These are phyloP conservation scores for Auricularia sp. DNA, from an alignment of 768 basidiomycete genomes.

Conservation along the genomic window DNA sequence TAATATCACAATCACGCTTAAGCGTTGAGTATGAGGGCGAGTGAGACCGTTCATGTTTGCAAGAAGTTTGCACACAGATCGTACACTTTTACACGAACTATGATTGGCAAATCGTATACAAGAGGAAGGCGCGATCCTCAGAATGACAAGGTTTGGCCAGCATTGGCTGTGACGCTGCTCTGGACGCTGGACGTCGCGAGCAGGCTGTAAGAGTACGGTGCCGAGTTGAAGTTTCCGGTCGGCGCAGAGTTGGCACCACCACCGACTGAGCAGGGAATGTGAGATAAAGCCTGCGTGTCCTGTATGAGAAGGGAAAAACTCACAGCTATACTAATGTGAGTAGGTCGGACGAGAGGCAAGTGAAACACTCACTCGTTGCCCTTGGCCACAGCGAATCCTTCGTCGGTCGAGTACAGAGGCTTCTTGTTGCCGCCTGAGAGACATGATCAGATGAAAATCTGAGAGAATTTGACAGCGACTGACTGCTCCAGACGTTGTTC, in stretches of 20 bases:
- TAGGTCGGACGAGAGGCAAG: not conserved
- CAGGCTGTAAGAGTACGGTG: conserved; percentile 27
- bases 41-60: too few species aligned
- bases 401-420: conserved; percentile 8
- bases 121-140: not conserved
- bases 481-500: conserved; percentile 11
- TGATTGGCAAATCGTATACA: not conserved
- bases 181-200: conserved; percentile 18
- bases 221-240: conserved; percentile 22
- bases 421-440: not conserved
- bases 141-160: conserved; percentile 13
- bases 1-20: too few species aligned
- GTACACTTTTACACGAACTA: too few species aligned
- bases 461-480: too few species aligned
- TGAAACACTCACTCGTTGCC: conserved; percentile 8
- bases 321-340: too few species aligned
- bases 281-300: not conserved
- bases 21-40: too few species aligned
- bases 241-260: conserved; percentile 21
- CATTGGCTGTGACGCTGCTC: conserved; percentile 17
- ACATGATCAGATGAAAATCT: too few species aligned
- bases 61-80: too few species aligned
- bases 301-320: too few species aligned
- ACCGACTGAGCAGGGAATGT: conserved; percentile 2
- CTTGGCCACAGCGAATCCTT: conserved; percentile 7